These are phyloP conservation scores for Sistotremastrum niveocremeum DNA, from an alignment of 768 basidiomycete genomes.

Conservation along the genomic window DNA sequence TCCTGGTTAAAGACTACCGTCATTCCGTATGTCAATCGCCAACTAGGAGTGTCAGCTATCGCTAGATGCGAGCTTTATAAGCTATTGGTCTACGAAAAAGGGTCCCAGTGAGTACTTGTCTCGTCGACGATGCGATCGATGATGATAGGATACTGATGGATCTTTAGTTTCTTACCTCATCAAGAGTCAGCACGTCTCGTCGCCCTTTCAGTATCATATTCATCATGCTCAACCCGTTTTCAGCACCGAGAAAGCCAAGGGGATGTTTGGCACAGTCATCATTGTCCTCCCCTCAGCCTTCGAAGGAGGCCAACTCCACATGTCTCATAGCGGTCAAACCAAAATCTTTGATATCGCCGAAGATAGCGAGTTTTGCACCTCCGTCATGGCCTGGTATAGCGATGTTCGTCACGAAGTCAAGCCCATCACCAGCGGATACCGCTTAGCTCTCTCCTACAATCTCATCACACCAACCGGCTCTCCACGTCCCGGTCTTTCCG, in stretches of 20 bases:
- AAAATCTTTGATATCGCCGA: slow-evolving; percentile 24
- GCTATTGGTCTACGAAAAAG: slow-evolving; percentile 32
- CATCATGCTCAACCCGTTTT: not conserved
- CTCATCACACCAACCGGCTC: slow-evolving; percentile 25
- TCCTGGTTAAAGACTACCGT: slow-evolving; percentile 19
- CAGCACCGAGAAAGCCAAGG: slow-evolving; percentile 32
- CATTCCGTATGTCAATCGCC: slow-evolving; percentile 19
- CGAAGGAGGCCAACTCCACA: slow-evolving; percentile 31
- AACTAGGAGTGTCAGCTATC: slow-evolving; percentile 22
- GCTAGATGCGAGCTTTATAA: slow-evolving; percentile 31
- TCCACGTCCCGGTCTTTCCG: slow-evolving; percentile 16
- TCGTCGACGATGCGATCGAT: not conserved
- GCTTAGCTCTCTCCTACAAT: slow-evolving; percentile 38
- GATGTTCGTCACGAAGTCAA: slow-evolving; percentile 39
- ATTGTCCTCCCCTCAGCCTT: slow-evolving; percentile 33
- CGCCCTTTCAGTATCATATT: not conserved
- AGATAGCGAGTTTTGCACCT: slow-evolving; percentile 19
- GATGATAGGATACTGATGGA: not conserved
- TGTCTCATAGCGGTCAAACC: slow-evolving; percentile 24
- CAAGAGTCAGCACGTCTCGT: slow-evolving; percentile 26
- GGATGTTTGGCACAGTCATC: slow-evolving; percentile 40
- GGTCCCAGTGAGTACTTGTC: slow-evolving; percentile 30
- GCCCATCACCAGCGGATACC: slow-evolving; percentile 33
- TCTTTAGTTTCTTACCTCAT: slow-evolving; percentile 28
- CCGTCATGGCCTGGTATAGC: slow-evolving; percentile 37